A percentile compares a stretch with the other conserved stretches of the same genome.
These are phyloP conservation scores for Globisporangium solare DNA, from an alignment of 352 stramenopile species.

Conservation along the genomic window DNA sequence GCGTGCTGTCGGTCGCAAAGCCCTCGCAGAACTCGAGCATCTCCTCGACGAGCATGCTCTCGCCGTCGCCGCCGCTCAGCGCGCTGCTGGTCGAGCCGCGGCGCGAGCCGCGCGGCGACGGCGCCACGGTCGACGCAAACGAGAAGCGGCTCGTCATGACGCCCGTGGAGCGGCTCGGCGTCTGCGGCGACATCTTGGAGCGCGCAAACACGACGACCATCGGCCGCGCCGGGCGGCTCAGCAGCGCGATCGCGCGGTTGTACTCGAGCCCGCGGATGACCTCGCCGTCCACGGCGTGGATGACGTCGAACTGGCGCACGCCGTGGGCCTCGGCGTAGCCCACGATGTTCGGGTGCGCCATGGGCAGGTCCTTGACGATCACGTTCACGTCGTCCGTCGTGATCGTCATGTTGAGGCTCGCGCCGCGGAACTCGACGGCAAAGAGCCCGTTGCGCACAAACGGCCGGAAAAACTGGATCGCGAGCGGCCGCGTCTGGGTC, in stretches of 20 bases:
- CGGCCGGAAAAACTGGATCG: constrained; percentile 82
- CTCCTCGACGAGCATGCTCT: constrained; percentile 69
- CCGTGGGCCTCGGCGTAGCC: constrained; percentile 79
- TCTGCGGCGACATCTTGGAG: constrained; percentile 56
- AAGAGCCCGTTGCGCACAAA: constrained; percentile 75
- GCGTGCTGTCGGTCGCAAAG: constrained; percentile 39
- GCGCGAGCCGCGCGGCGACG: constrained; percentile 44
- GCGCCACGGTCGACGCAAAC: constrained; percentile 65
- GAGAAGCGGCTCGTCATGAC: constrained; percentile 64
- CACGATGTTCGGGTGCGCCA: constrained; percentile 78
- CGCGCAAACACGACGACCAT: constrained; percentile 82
- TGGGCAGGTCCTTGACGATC: constrained; percentile 80
- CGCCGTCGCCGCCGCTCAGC: constrained; percentile 46
- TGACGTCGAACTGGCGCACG: constrained; percentile 73
- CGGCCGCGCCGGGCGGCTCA: constrained; percentile 55
- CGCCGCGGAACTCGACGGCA: constrained; percentile 73
- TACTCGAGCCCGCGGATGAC: constrained; percentile 79
- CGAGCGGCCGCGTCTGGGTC: constrained; percentile 61
- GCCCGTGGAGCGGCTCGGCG: constrained; percentile 44
- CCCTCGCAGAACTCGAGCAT: constrained; percentile 86
- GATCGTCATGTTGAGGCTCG: constrained; percentile 85
- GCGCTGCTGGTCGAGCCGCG: constrained; percentile 39
- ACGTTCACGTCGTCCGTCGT: constrained; percentile 82
- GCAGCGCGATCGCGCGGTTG: constrained; percentile 71
- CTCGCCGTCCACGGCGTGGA: constrained; percentile 77